Percentiles rank a stretch among this genome's conserved stretches.
Conservation (phyloP, 805 yeast genomes). For the Wickerhamomyces canadensis region DNA sequence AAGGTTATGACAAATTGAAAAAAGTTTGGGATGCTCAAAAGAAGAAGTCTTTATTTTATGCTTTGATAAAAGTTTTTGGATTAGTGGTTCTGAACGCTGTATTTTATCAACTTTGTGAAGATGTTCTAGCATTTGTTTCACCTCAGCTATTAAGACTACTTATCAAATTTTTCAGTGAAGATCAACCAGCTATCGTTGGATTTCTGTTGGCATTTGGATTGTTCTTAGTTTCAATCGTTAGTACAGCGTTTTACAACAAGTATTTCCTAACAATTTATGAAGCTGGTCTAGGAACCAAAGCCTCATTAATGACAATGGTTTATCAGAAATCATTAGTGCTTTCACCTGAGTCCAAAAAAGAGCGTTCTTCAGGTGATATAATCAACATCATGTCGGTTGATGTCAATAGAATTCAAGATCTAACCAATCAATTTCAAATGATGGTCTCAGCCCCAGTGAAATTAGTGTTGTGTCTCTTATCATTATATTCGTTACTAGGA, state of each 20-base stretch:
- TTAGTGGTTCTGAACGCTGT: constrained; percentile 65
- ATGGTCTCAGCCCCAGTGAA: constrained; percentile 56
- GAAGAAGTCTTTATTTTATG: constrained; percentile 47
- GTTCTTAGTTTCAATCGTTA: constrained; percentile 54
- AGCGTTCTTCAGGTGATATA: constrained; percentile 70
- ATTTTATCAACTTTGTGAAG: constrained; percentile 66
- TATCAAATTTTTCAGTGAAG: constrained; percentile 53
- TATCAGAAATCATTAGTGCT: constrained; percentile 65
- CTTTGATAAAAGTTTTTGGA: constrained; percentile 72
- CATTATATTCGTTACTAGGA: constrained; percentile 53
- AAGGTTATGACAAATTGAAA: constrained; percentile 44
- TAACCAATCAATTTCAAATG: constrained; percentile 48
- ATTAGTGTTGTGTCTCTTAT: constrained; percentile 44
- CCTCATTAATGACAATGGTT: constrained; percentile 61
- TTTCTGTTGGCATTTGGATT: constrained; percentile 55
- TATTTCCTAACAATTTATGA: constrained; percentile 53
- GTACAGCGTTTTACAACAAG: constrained; percentile 63
- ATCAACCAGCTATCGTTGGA: constrained; percentile 39
- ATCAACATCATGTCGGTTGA: constrained; percentile 78
- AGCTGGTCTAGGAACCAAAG: constrained; percentile 59
- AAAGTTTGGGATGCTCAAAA: constrained; percentile 56
- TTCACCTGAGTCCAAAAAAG: constrained; percentile 59
- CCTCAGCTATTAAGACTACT: constrained; percentile 74
- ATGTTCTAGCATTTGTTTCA: constrained; percentile 76
- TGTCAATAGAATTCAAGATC: constrained; percentile 55